Conservation (phyloP, 345 rosid species). For the Sapria himalayana region DNA sequence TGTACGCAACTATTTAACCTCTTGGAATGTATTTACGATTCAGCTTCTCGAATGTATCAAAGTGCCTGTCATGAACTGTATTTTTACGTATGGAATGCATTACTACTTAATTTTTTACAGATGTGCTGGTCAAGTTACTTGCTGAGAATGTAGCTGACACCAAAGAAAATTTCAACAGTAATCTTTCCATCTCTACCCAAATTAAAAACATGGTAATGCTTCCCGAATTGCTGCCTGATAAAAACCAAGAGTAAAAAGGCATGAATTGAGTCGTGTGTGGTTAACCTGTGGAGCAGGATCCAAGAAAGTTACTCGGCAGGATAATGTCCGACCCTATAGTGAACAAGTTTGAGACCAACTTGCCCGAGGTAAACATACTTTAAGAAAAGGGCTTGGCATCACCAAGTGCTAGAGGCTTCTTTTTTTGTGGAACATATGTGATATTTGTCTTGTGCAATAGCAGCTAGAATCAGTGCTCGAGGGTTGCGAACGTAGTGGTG, state of each 20-base stretch:
- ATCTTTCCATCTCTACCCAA: slow-evolving; percentile 19
- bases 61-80: background rate
- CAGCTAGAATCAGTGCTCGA: slow-evolving; percentile 31
- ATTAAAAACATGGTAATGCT: slow-evolving; percentile 27
- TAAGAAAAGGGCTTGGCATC: slow-evolving; percentile 2
- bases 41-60: background rate
- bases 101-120: slow-evolving; percentile 17
- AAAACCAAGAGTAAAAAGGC: background rate
- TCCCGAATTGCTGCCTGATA: too few species aligned
- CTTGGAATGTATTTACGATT: background rate
- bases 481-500: slow-evolving; percentile 12
- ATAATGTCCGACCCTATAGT: slow-evolving; percentile 28
- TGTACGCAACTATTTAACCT: too few species aligned
- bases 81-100: too few species aligned
- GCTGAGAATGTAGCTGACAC: slow-evolving; percentile 28
- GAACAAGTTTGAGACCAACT: slow-evolving; percentile 12
- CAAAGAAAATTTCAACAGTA: slow-evolving; percentile 51
- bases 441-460: slow-evolving; percentile 4
- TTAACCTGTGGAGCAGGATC: slow-evolving; percentile 29
- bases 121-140: slow-evolving; percentile 25
- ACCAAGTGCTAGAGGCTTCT: background rate
- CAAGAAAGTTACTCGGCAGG: slow-evolving; percentile 19
- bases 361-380: slow-evolving; percentile 30
- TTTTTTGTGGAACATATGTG: too few species aligned
- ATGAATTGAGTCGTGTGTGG: too few species aligned